These are phyloP conservation scores for Apiospora sp. DNA, from an alignment of 2,329 filamentous ascomycete genomes.

Conservation along the genomic window DNA sequence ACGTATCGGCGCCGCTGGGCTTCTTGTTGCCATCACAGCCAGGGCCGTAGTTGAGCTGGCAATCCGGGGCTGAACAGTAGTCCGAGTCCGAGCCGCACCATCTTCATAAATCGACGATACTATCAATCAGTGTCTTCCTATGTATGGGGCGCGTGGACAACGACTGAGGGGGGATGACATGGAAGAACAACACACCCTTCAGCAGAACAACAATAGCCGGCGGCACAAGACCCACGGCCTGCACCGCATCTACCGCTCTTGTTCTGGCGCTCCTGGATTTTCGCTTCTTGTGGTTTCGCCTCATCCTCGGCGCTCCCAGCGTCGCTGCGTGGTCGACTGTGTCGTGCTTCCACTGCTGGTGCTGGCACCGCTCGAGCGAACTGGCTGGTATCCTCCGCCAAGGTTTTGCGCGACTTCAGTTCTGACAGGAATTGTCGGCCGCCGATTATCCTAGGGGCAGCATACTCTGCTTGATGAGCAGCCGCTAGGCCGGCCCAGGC, in stretches of 20 bases:
- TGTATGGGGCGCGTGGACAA: background rate
- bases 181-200: constrained; percentile 38
- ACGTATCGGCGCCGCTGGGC: constrained; percentile 54
- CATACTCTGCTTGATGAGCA: constrained; percentile 36
- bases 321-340: constrained; percentile 10
- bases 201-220: constrained; percentile 42
- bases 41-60: constrained; percentile 51
- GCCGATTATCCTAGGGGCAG: constrained; percentile 38
- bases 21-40: constrained; percentile 56
- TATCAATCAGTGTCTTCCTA: constrained; percentile 29
- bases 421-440: constrained; percentile 39
- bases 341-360: constrained; percentile 25
- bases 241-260: constrained; percentile 37
- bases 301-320: constrained; percentile 14
- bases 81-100: constrained; percentile 39
- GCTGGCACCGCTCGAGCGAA: constrained; percentile 24
- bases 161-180: background rate
- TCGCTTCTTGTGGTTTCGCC: constrained; percentile 26
- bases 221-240: constrained; percentile 37
- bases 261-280: constrained; percentile 38
- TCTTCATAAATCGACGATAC: constrained; percentile 28
- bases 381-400: background rate
- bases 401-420: constrained; percentile 26
- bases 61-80: constrained; percentile 42
- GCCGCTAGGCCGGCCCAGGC: constrained; percentile 37